Conservation (phyloP, 2,329 filamentous ascomycete genomes). For the Sclerotinia subarctica region DNA sequence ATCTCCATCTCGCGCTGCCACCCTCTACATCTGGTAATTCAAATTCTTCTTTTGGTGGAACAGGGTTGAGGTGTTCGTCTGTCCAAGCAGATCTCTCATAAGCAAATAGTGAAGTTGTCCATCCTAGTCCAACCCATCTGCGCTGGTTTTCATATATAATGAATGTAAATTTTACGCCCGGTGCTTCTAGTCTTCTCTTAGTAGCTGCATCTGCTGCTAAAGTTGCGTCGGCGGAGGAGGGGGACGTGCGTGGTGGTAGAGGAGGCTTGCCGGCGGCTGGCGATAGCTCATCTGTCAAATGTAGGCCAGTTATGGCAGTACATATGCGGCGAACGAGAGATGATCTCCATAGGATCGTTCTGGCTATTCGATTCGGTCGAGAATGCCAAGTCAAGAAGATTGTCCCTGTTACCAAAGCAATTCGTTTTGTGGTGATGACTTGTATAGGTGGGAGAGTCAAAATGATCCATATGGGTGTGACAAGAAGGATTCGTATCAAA, state of each 20-base stretch:
- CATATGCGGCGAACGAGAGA: slow-evolving; percentile 66
- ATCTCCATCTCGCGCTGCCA: slow-evolving; percentile 66
- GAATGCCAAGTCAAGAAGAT: slow-evolving; percentile 89
- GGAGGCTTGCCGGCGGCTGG: slow-evolving; percentile 34
- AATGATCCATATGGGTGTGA: slow-evolving; percentile 83
- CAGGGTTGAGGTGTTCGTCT: slow-evolving; percentile 85
- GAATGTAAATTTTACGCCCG: slow-evolving; percentile 93
- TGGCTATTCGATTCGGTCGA: slow-evolving; percentile 75
- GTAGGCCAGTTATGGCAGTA: slow-evolving; percentile 74
- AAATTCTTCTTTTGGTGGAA: slow-evolving; percentile 71
- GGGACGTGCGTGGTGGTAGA: slow-evolving; percentile 34
- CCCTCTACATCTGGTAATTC: slow-evolving; percentile 64
- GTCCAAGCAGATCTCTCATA: slow-evolving; percentile 93
- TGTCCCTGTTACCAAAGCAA: slow-evolving; percentile 83
- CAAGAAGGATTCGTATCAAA: slow-evolving; percentile 81
- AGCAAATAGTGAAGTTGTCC: slow-evolving; percentile 86
- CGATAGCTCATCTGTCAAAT: slow-evolving; percentile 56
- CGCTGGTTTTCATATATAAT: slow-evolving; percentile 96
- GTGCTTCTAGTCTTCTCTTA: slow-evolving; percentile 50
- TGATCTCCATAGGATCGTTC: slow-evolving; percentile 89
- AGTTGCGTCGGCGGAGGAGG: slow-evolving; percentile 29
- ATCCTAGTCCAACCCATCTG: slow-evolving; percentile 90
- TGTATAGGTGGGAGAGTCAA: slow-evolving; percentile 79
- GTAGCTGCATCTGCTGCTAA: slow-evolving; percentile 39
- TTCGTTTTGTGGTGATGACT: slow-evolving; percentile 81